These are phyloP conservation scores for Alternaria gaisen DNA, from an alignment of 2,329 filamentous ascomycete genomes.

Conservation along the genomic window DNA sequence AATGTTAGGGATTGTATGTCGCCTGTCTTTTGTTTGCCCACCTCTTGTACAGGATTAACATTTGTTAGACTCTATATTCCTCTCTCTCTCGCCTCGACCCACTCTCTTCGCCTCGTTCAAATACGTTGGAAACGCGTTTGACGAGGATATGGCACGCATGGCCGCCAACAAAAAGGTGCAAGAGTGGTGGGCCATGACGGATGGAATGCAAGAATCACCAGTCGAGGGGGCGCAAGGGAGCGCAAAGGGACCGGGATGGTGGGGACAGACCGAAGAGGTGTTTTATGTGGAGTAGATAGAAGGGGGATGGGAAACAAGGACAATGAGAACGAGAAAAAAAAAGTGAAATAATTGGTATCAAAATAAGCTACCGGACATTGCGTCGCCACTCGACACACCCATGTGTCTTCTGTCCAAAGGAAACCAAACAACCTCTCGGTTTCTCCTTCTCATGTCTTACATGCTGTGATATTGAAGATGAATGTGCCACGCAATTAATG, in stretches of 20 bases:
- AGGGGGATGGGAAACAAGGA: neutral
- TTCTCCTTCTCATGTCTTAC: neutral
- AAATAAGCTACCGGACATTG: neutral
- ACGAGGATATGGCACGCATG: conserved; percentile 80
- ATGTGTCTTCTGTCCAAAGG: neutral
- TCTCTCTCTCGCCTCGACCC: conserved; percentile 65
- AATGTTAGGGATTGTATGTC: conserved; percentile 72
- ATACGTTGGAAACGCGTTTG: conserved; percentile 77
- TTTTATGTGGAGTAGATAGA: conserved; percentile 61
- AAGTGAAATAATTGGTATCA: conserved; percentile 4
- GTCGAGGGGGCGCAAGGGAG: conserved; percentile 58
- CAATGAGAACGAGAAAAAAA: neutral
- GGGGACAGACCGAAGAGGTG: conserved; percentile 74
- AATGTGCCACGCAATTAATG: too few species aligned
- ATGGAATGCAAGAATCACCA: conserved; percentile 72
- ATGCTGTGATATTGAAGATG: neutral
- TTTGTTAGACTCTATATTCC: conserved; percentile 70
- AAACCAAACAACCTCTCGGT: too few species aligned
- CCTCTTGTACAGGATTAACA: neutral
- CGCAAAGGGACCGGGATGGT: conserved; percentile 62
- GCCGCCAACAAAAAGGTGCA: conserved; percentile 74
- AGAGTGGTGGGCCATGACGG: conserved; percentile 85
- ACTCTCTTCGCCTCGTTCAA: conserved; percentile 81
- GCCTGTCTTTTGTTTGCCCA: conserved; percentile 52
- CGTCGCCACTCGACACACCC: neutral